Base-by-base conservation (phyloP, 805 yeast species). In the Monosporozyma solicola region DNA sequence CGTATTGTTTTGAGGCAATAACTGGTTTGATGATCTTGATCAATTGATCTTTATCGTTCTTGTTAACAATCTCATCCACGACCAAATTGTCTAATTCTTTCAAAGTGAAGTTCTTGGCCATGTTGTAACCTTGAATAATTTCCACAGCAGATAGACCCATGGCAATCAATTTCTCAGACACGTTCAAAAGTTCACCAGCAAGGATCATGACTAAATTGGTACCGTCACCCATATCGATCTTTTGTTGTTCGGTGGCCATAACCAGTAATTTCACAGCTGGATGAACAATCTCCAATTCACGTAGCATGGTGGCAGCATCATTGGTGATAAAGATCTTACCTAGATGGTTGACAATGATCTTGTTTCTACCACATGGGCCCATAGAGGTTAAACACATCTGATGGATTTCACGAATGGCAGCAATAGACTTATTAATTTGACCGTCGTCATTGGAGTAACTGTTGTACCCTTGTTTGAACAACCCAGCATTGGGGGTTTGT, bases 301-400 rank as follows among this genome's bases (percentile, higher is more conserved):
- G 81, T 55, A 94, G 76, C 84, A 94, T 94, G 7, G 99, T 94
- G 41, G 97, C 97, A n/a, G 98, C 97, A 69, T 94, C 99, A 61
- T 88, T 88, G 45, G 98, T 94, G 57, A 94, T 81, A 68, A 90
- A 88, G 25, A 88, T 85, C 66, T 85, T 89, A 55, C 89, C 90
- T 59, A 87, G 72, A 62, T 87, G 80, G 72, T 92, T 92, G 53
- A 94, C 96, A 61, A 94, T 85, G 69, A 94, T 89, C 78, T 94
- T 94, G 72, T 91, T 94, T 65, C 97, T 80, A 51, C 99, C 99
- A 72, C 95, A 87, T 55, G 99, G 99, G 6, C 99, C 99, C 75
- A 94, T 86, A 11, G 97, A 89, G 1, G 97, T 90, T 54, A 91
- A 79, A 57, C 95, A 89, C 82, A 92, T 90, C 51, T 84, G 80